phyloP scores from a whole-genome alignment of 306 rosid genomes.

The Potentilla sterilis region DNA sequence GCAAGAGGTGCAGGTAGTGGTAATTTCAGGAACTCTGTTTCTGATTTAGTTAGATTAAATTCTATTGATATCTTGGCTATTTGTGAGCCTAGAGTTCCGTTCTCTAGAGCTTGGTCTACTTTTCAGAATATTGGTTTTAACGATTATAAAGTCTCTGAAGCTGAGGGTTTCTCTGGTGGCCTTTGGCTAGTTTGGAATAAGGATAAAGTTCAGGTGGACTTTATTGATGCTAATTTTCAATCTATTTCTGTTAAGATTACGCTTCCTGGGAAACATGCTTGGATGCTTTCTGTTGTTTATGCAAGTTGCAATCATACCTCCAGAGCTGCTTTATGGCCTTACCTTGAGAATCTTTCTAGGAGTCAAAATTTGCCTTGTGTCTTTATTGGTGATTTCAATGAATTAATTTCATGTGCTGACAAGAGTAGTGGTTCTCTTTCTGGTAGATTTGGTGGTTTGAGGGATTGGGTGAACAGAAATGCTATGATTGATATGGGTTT shows the following conservation, averaged over 20 bases:
- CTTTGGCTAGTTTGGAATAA: not conserved
- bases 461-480: not conserved
- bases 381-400: not conserved
- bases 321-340: too few species aligned
- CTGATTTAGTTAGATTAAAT: not conserved
- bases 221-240: not conserved
- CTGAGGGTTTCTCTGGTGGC: not conserved
- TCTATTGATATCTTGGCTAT: too few species aligned
- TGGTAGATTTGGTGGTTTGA: not conserved
- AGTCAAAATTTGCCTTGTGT: not conserved
- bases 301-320: not conserved
- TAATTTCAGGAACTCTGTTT: not conserved
- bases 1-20: not conserved
- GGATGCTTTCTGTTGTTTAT: not conserved
- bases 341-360: not conserved
- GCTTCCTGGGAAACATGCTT: not conserved
- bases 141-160: not conserved
- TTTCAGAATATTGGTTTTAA: too few species aligned
- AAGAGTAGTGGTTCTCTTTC: not conserved
- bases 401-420: not conserved
- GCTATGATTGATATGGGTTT: not conserved
- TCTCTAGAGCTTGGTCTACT: not conserved
- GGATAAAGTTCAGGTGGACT: not conserved
- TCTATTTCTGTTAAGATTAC: not conserved
- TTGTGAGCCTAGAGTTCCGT: not conserved